phyloP scores from a whole-genome alignment of 148 eudicot species.

The Diospyros lotus region DNA sequence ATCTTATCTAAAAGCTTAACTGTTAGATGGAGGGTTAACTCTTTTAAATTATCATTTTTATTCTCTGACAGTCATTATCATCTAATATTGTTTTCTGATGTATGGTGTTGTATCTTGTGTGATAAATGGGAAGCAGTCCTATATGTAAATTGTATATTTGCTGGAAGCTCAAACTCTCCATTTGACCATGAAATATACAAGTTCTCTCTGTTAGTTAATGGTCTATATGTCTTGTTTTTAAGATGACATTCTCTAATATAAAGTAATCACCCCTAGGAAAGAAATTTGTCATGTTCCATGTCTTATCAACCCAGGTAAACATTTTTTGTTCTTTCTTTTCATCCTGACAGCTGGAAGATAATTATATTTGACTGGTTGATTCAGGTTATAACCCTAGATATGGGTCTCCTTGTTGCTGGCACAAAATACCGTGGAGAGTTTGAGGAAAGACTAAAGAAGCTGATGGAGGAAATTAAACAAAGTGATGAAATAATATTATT shows the following conservation, averaged over 20 bases:
- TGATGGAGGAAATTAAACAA: conserved; percentile 92
- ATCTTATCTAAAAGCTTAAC: too few species aligned
- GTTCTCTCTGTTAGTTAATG: neutral
- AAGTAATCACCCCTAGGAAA: neutral
- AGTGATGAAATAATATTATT: conserved; percentile 77
- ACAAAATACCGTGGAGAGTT: conserved; percentile 93
- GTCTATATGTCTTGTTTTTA: neutral
- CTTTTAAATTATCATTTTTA: too few species aligned
- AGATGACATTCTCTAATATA: neutral
- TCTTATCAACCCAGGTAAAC: neutral
- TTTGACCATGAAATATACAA: neutral
- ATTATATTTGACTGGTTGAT: conserved; percentile 2
- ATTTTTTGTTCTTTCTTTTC: neutral
- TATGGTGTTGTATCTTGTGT: too few species aligned
- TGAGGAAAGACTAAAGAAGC: conserved; percentile 82
- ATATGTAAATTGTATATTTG: too few species aligned
- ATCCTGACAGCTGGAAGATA: neutral
- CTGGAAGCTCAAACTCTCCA: too few species aligned
- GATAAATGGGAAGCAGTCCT: too few species aligned
- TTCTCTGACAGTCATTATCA: too few species aligned
- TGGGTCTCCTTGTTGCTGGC: conserved; percentile 95
- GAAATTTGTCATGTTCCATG: neutral
- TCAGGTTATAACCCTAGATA: conserved; percentile 89
- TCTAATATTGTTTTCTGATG: too few species aligned
- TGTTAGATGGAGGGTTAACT: too few species aligned